phyloP scores from a whole-genome alignment of 2,329 filamentous ascomycete species.

The Pseudocercospora pini-densiflorae region DNA sequence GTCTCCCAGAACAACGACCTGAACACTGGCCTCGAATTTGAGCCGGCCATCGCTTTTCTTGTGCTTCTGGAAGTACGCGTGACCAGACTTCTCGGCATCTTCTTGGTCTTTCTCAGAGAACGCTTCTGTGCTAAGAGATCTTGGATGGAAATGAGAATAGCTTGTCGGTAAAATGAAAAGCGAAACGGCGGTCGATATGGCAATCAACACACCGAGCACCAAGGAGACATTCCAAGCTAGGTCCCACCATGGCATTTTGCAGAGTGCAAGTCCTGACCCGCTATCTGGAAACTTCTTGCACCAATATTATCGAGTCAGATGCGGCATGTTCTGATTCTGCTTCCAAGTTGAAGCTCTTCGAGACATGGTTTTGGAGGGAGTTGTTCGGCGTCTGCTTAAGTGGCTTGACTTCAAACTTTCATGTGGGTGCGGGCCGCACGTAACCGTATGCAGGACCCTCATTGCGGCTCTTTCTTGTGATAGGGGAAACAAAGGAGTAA shows the following conservation, averaged over 20 bases:
- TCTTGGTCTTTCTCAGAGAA: constrained; percentile 37
- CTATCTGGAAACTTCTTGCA: neutral
- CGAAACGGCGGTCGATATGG: constrained; percentile 52
- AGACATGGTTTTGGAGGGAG: neutral
- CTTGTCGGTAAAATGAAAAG: constrained; percentile 59
- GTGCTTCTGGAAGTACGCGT: constrained; percentile 34
- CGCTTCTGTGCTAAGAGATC: constrained; percentile 31
- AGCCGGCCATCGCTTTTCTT: constrained; percentile 32
- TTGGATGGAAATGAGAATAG: constrained; percentile 49
- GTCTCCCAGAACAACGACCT: constrained; percentile 91
- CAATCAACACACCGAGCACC: constrained; percentile 49
- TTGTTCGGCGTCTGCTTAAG: neutral
- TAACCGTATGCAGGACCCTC: neutral
- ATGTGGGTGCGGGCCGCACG: neutral
- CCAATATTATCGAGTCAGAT: neutral
- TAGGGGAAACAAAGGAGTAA: neutral
- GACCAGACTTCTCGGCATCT: constrained; percentile 36
- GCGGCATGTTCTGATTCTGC: neutral
- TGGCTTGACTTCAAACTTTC: neutral
- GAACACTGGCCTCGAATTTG: constrained; percentile 60
- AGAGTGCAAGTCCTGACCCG: neutral
- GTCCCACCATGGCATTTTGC: constrained; percentile 35
- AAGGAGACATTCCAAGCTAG: constrained; percentile 44
- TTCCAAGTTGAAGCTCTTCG: neutral
- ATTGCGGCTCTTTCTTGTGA: neutral